Evolutionary conservation across 1,139 yeast genomes (phyloP).

Genomic region (Wickerhamomyces sp.): DNA sequence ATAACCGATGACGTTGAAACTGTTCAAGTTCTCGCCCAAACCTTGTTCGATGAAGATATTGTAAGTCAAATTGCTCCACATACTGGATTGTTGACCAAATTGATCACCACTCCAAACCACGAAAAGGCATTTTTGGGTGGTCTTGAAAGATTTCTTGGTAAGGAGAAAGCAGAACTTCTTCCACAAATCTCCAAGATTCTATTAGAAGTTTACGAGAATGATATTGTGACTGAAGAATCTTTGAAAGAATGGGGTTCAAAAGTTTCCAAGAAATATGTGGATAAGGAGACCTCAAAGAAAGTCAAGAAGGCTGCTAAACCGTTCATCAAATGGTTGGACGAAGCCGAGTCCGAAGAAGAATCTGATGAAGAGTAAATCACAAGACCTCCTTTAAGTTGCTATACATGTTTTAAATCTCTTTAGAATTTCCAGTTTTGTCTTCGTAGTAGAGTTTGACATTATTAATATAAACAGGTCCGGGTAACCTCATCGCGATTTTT

Average conservation of each 20-base stretch:
- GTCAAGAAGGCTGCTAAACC: slow-evolving; percentile 97
- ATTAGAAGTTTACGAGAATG: slow-evolving; percentile 76
- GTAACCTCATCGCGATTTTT: slow-evolving; percentile 12
- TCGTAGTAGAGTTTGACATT: neutral
- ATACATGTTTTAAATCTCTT: too few relatives aligned
- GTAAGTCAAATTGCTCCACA: slow-evolving; percentile 70
- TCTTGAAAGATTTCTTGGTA: slow-evolving; percentile 86
- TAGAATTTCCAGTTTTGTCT: neutral
- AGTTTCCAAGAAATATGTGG: slow-evolving; percentile 88
- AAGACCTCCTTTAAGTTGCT: too few relatives aligned
- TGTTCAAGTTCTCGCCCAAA: slow-evolving; percentile 88
- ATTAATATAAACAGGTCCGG: too few relatives aligned
- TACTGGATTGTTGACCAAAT: slow-evolving; percentile 74
- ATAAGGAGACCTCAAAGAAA: slow-evolving; percentile 87
- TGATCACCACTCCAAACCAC: slow-evolving; percentile 58
- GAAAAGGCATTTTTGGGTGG: slow-evolving; percentile 95
- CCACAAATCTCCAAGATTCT: slow-evolving; percentile 75
- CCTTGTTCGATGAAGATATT: slow-evolving; percentile 76
- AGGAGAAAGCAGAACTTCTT: slow-evolving; percentile 72
- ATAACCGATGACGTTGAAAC: slow-evolving; percentile 71
- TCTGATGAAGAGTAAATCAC: slow-evolving; percentile 4
- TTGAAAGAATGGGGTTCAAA: slow-evolving; percentile 84
- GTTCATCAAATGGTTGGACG: slow-evolving; percentile 88
- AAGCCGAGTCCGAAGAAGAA: slow-evolving; percentile 68
- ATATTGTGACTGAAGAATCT: slow-evolving; percentile 78